Base-by-base conservation (phyloP, 441 rosid species). In the Metrosideros polymorpha region DNA sequence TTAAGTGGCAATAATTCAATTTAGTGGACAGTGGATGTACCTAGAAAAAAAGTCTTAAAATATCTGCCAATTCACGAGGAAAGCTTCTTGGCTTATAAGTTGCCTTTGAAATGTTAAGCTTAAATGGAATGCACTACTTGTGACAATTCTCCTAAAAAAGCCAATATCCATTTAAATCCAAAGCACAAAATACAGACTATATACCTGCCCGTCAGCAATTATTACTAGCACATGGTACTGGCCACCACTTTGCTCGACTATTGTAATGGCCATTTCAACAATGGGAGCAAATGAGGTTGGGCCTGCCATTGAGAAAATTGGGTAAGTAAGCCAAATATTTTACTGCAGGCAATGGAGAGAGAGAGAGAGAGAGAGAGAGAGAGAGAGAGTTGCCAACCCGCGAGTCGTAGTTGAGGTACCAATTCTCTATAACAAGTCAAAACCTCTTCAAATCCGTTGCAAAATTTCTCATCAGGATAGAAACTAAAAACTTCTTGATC, bases 201-300 rank as follows among this genome's bases (percentile, higher is more conserved):
- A 35, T 83, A 87, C 88, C 88, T 87, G 88, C 86, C 88, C 88
- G 56, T 87, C 88, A 49, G 88, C 88, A 75, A 87, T 87, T 53
- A 87, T 87, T n/a, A 87, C 75, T 84, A 87, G 82, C 75, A 87
- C 88, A 87, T 87, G 88, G 76, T 84, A 87, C 32, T 87, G 88
- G 57, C 88, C 88, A 59, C 88, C 88, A 49, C 86, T 87, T 84
- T 57, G 7, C 56, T 87, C 88, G 8, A 87, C 88, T 56, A 87
- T 82, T 4, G 88, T 84, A 59, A 87, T 87, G 84, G 82, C 88
- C 88, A 87, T 87, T 56, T 87, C 88, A 75, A 87, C 47, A 35
- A 87, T 59, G 17, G 86, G 88, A 77, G 88, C 86, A 87, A 87
- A 87, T 43, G 88, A 87, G 18, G 88, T 87, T 18, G 88, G 88